These are phyloP conservation scores for Canna indica DNA, from an alignment of 176 grass and related monocot genomes.

Conservation along the genomic window DNA sequence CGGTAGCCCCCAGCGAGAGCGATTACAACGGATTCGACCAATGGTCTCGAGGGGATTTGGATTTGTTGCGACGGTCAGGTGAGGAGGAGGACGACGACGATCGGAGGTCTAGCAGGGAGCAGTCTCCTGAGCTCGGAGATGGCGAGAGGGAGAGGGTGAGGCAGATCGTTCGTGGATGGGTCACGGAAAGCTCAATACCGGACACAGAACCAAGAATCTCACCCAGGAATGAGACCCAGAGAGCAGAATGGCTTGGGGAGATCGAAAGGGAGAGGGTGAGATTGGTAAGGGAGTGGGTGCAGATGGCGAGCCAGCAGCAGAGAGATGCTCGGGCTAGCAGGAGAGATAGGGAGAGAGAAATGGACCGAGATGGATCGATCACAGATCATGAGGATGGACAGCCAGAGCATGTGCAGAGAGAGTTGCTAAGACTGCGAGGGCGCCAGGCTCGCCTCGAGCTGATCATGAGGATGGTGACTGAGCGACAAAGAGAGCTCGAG, in stretches of 20 bases:
- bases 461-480: conserved; percentile 74
- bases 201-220: conserved; percentile 13
- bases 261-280: conserved; percentile 59
- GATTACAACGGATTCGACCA: conserved; percentile 29
- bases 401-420: conserved; percentile 36
- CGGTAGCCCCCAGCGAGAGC: conserved; percentile 44
- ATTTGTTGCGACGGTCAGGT: not conserved
- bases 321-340: conserved; percentile 16
- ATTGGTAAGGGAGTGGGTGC: conserved; percentile 46
- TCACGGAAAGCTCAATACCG: conserved; percentile 21
- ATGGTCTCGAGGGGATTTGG: conserved; percentile 2
- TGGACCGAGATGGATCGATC: conserved; percentile 24
- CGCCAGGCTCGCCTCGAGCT: conserved; percentile 82
- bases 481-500: conserved; percentile 76
- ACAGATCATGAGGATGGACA: conserved; percentile 14
- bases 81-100: conserved; percentile 24
- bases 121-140: conserved; percentile 44
- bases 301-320: conserved; percentile 39
- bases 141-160: conserved; percentile 26
- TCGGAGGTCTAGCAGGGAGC: conserved; percentile 58
- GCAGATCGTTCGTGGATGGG: conserved; percentile 28
- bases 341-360: conserved; percentile 16
- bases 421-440: conserved; percentile 58
- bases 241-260: conserved; percentile 39
- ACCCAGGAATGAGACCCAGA: conserved; percentile 10